A percentile compares a stretch with the other conserved stretches of the same genome.
phyloP scores from a whole-genome alignment of 129 eudicot genomes.

The Lonicera japonica region DNA sequence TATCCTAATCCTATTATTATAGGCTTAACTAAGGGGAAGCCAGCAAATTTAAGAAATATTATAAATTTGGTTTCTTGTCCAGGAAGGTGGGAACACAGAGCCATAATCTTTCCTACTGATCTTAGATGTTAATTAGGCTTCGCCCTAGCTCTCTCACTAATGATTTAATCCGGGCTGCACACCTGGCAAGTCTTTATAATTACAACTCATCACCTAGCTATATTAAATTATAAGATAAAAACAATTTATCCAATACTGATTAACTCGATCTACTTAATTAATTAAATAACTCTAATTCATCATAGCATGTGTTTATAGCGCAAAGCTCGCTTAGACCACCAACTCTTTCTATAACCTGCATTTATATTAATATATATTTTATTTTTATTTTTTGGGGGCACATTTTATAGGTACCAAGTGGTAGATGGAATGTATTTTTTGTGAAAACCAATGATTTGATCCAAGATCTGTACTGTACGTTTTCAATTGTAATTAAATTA shows the following conservation, averaged over 20 bases:
- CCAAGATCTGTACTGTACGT: neutral
- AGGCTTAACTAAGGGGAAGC: neutral
- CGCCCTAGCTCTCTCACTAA: no score
- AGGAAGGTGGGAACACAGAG: neutral
- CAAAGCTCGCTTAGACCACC: conserved; percentile 11
- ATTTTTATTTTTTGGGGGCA: neutral
- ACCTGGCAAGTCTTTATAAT: conserved; percentile 11
- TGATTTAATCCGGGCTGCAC: no score
- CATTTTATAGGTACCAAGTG: neutral
- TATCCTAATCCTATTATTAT: no score
- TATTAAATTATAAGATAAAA: neutral
- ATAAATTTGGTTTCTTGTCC: neutral
- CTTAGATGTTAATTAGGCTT: neutral
- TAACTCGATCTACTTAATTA: neutral
- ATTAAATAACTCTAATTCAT: neutral
- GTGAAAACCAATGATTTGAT: neutral
- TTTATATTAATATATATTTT: no score
- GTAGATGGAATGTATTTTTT: neutral
- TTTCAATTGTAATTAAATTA: no score
- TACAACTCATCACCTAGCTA: conserved; percentile 16
- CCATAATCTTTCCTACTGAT: no score
- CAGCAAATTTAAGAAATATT: neutral
- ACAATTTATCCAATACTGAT: neutral
- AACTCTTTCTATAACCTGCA: neutral
- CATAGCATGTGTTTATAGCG: conserved; percentile 23